These are phyloP conservation scores for Takakia lepidozioides DNA, from an alignment of 225 moss, liverwort and hornwort species.

Conservation along the genomic window DNA sequence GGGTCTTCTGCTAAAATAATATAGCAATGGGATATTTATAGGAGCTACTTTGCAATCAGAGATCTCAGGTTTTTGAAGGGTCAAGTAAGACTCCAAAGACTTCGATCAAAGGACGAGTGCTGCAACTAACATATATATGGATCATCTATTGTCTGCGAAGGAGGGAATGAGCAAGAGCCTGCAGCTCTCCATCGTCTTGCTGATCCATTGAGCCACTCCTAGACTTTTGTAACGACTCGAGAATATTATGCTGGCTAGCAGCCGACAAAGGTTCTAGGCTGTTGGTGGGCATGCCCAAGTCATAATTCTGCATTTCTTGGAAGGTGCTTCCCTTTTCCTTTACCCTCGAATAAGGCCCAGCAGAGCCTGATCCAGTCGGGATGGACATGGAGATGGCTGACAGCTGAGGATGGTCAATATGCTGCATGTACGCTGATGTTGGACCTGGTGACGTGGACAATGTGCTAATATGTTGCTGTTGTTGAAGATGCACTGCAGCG, in stretches of 20 bases:
- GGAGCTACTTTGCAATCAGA: too few relatives aligned
- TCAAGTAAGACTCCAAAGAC: too few relatives aligned
- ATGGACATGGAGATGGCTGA: conserved; percentile 57
- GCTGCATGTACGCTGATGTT: conserved; percentile 57
- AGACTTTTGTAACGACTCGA: conserved; percentile 33
- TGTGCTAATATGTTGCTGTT: conserved; percentile 22
- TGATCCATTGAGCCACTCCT: conserved; percentile 26
- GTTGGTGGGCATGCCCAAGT: conserved; percentile 47
- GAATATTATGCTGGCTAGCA: conserved; percentile 22
- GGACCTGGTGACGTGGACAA: conserved; percentile 21
- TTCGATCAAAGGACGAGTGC: too few relatives aligned
- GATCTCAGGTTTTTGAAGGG: too few relatives aligned
- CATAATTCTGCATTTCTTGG: conserved; percentile 32
- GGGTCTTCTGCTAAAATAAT: too few relatives aligned
- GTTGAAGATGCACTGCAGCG: conserved; percentile 42
- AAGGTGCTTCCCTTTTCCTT: conserved; percentile 55
- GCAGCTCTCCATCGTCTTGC: conserved; percentile 42
- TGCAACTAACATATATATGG: too few relatives aligned
- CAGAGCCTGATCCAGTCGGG: conserved; percentile 39
- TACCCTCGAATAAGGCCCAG: conserved; percentile 33
- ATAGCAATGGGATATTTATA: too few relatives aligned
- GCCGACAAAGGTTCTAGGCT: conserved; percentile 22
- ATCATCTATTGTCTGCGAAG: conserved; percentile 47
- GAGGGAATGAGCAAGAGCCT: conserved; percentile 45
- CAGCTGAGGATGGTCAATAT: conserved; percentile 36